These are phyloP conservation scores for Phytophthora quininea DNA, from an alignment of 352 stramenopile genomes.

Conservation along the genomic window DNA sequence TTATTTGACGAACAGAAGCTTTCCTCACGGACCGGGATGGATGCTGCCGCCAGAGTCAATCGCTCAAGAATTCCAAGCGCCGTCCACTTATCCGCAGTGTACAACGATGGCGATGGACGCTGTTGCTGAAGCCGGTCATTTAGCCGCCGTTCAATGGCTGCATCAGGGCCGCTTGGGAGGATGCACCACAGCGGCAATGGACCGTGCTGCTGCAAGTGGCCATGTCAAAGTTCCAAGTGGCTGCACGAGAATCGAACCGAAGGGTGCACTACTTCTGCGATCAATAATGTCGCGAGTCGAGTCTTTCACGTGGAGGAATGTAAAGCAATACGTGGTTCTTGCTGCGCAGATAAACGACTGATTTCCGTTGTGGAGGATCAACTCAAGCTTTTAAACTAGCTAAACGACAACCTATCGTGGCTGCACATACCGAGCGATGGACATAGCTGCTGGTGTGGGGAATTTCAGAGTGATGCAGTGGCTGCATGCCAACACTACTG, in stretches of 20 bases:
- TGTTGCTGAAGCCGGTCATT: too few relatives aligned
- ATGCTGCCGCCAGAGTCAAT: too few relatives aligned
- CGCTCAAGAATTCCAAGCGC: too few relatives aligned
- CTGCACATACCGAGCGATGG: neutral
- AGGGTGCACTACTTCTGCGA: neutral
- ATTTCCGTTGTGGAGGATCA: constrained; percentile 4
- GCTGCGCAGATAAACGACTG: neutral
- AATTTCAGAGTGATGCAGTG: neutral
- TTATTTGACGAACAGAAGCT: too few relatives aligned
- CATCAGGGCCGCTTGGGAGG: neutral
- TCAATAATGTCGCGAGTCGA: neutral
- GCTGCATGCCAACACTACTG: neutral
- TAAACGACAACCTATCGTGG: neutral
- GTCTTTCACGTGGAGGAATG: neutral
- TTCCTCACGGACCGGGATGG: too few relatives aligned
- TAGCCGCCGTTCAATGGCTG: too few relatives aligned
- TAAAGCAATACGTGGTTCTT: neutral
- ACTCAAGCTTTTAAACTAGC: neutral
- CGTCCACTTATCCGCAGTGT: too few relatives aligned
- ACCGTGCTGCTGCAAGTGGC: constrained; percentile 8
- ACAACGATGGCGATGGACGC: too few relatives aligned
- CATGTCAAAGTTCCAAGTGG: constrained; percentile 8
- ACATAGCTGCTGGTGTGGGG: neutral
- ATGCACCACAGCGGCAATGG: neutral
- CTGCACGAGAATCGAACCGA: neutral